A percentile compares a stretch with the other conserved stretches of the same genome.
Conservation (phyloP, 495 filamentous ascomycete genomes). For the Penicillium silybi region DNA sequence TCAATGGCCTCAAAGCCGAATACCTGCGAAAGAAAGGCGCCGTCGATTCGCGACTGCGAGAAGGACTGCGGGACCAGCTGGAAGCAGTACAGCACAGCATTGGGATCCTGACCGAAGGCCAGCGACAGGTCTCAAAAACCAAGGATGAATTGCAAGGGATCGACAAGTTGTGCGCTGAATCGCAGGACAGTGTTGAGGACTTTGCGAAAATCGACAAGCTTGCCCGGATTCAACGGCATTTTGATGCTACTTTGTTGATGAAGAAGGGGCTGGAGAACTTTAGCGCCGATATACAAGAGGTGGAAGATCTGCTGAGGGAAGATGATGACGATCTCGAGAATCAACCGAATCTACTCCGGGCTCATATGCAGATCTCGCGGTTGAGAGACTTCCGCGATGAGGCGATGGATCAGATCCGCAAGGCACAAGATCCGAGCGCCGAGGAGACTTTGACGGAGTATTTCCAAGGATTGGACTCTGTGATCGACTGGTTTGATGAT, state of each 20-base stretch:
- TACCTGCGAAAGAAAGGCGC: constrained; percentile 91
- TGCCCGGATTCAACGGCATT: constrained; percentile 90
- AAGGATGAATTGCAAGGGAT: constrained; percentile 99
- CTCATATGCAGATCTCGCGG: constrained; percentile 88
- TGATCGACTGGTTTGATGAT: constrained; percentile 91
- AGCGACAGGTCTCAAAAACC: constrained; percentile 80
- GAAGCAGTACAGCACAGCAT: constrained; percentile 91
- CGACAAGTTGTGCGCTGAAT: constrained; percentile 93
- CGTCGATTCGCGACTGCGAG: constrained; percentile 83
- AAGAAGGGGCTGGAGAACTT: constrained; percentile 84
- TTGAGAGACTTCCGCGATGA: constrained; percentile 91
- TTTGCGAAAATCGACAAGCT: constrained; percentile 95
- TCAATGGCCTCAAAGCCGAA: constrained; percentile 81
- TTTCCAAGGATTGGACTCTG: constrained; percentile 81
- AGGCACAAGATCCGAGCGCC: constrained; percentile 65
- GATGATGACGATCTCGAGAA: constrained; percentile 84
- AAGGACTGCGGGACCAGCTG: constrained; percentile 83
- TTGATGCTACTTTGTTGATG: constrained; percentile 88
- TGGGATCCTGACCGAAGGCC: constrained; percentile 76
- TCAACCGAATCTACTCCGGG: constrained; percentile 83
- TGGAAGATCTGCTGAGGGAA: constrained; percentile 70
- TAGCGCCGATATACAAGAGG: constrained; percentile 63
- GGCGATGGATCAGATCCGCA: constrained; percentile 89
- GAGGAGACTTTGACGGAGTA: constrained; percentile 81
- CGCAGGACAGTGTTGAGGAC: constrained; percentile 92